Conservation (phyloP, 768 basidiomycete species). For the Steccherinum ochraceum region DNA sequence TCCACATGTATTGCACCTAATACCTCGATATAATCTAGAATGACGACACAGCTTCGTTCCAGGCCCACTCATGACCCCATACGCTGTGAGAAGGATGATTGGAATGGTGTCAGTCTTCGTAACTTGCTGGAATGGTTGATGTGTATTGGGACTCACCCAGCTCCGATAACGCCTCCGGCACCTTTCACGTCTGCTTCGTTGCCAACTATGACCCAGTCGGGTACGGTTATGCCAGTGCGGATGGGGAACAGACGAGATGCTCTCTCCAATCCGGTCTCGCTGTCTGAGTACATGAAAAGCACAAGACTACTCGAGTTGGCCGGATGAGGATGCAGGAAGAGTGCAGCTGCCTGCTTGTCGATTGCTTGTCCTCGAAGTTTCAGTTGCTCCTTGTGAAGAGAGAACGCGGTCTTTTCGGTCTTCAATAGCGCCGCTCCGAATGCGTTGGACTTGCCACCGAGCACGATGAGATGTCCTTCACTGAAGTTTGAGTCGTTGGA, state of each 20-base stretch:
- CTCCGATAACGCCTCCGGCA: constrained; percentile 67
- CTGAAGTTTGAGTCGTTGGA: constrained; percentile 15
- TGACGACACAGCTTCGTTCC: constrained; percentile 29
- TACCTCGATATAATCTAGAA: constrained; percentile 30
- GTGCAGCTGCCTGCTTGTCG: constrained; percentile 27
- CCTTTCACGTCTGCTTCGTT: constrained; percentile 48
- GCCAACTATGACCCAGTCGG: constrained; percentile 72
- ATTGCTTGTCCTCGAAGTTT: constrained; percentile 12
- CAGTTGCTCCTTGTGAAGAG: constrained; percentile 2
- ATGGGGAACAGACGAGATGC: constrained; percentile 73
- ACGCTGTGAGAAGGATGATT: constrained; percentile 19
- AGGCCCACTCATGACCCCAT: constrained; percentile 27
- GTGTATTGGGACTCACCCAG: constrained; percentile 53
- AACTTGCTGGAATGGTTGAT: neutral
- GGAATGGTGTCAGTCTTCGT: constrained; percentile 1
- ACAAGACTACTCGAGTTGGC: constrained; percentile 23
- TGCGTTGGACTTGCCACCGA: constrained; percentile 33
- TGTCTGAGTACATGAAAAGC: constrained; percentile 58
- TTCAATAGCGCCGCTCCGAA: constrained; percentile 16
- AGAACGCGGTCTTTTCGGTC: constrained; percentile 14
- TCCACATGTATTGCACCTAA: constrained; percentile 31
- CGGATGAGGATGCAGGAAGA: constrained; percentile 70
- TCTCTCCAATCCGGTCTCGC: constrained; percentile 55
- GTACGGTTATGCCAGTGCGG: constrained; percentile 70
- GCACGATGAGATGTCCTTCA: constrained; percentile 50